Evolutionary conservation across 2,329 filamentous ascomycete genomes (phyloP).

Genomic region (Aspergillus melleus): DNA sequence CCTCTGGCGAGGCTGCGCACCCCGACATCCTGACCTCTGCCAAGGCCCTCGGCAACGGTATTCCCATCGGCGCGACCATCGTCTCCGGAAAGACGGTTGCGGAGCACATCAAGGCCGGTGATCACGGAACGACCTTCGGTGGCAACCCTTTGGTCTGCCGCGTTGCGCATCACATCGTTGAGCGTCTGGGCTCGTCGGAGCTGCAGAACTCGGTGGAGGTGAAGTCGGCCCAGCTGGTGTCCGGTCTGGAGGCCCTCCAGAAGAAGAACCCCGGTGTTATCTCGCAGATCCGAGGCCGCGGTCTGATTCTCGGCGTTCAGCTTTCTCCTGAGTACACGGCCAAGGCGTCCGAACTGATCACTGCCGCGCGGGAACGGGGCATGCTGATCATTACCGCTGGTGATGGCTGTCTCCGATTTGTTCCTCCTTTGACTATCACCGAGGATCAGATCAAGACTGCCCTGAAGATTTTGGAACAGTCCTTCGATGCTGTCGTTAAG

Average conservation of each 20-base stretch:
- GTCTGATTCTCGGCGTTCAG: constrained; percentile 85
- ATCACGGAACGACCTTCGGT: constrained; percentile 93
- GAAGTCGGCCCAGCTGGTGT: constrained; percentile 64
- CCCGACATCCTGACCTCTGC: constrained; percentile 92
- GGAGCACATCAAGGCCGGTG: constrained; percentile 69
- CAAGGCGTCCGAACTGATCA: constrained; percentile 62
- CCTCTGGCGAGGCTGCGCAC: constrained; percentile 65
- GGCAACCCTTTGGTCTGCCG: constrained; percentile 86
- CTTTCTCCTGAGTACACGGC: constrained; percentile 66
- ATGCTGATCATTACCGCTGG: constrained; percentile 90
- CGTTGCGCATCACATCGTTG: constrained; percentile 82
- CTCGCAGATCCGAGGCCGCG: constrained; percentile 76
- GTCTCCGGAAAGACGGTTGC: constrained; percentile 64
- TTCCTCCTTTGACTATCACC: constrained; percentile 80
- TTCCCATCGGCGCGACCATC: constrained; percentile 85
- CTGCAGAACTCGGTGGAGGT: constrained; percentile 68
- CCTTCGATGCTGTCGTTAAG: constrained; percentile 56
- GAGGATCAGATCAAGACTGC: constrained; percentile 78
- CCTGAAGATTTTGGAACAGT: constrained; percentile 71
- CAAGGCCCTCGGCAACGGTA: constrained; percentile 94
- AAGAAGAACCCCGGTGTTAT: constrained; percentile 69
- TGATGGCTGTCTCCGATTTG: constrained; percentile 87
- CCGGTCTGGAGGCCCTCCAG: constrained; percentile 58
- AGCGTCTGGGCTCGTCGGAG: constrained; percentile 67
- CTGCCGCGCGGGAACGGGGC: constrained; percentile 82